Evolutionary conservation across 768 basidiomycete species (phyloP), one percentile per base, ranked within the genome.

Genomic region (Tephrocybe sp.): DNA sequence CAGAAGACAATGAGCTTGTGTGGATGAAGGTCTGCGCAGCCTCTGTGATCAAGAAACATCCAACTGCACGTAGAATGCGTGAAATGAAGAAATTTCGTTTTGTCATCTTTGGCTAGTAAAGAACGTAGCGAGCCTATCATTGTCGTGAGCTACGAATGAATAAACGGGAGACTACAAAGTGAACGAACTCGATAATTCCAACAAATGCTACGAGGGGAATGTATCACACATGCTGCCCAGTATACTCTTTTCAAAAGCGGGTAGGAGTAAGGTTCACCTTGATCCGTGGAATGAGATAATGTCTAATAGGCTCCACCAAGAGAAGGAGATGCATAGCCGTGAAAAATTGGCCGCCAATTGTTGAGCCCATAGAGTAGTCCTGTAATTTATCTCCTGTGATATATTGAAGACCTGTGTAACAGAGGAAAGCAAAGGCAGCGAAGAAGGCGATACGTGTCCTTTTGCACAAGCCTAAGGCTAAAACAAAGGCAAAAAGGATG

Each of bases 111-210:
- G 39, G 39, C n/a, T n/a, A n/a, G n/a, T n/a, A n/a, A n/a, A n/a
- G n/a, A n/a, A n/a, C n/a, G n/a, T n/a, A n/a, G n/a, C n/a, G n/a
- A n/a, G n/a, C n/a, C n/a, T n/a, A n/a, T n/a, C n/a, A n/a, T n/a
- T n/a, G n/a, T n/a, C n/a, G n/a, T n/a, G n/a, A n/a, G n/a, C n/a
- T n/a, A n/a, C n/a, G n/a, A n/a, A n/a, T n/a, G n/a, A n/a, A n/a
- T 6, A 12, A 48, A 16, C 23, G 30, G 17, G 16, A 48, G n/a
- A 17, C n/a, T n/a, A 11, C 6, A 10, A 23, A 30, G 22, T 42
- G 49, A 48, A 52, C 46, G 12, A 20, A 60, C 60, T 43, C 59
- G 47, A 32, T 55, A 55, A 43, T 57, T 60, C 56, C 55, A 62
- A 31, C 62, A 52, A 34, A 62, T 48, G 8, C 58, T 55, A 44